Evolutionary conservation across 2,329 filamentous ascomycete species (phyloP), one percentile per base, ranked within the genome.

Genomic region (Microcyclosporella mali): DNA sequence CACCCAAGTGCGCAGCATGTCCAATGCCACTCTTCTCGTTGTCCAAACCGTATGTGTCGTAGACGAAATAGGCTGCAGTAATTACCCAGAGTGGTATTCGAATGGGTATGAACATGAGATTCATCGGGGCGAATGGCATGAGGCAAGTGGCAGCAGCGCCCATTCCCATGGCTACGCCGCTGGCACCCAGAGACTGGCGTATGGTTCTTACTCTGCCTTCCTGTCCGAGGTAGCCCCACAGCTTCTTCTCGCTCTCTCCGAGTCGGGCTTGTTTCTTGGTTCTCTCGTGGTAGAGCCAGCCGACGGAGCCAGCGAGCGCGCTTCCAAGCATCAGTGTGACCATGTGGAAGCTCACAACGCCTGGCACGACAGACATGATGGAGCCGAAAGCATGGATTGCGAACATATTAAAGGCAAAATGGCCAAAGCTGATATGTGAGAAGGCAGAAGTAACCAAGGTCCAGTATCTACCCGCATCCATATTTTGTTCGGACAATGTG

Each of bases 1-100:
- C 70, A 4, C 70, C 70, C 11, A 73, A 41, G 60, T 73, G 70
- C 6, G 68, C 70, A 14, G 63, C 58, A 58, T 73, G 70, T 3
- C 56, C 68, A 7, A 65, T 48, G n/a, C n/a, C n/a, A 4, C 37
- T 58, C 8, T 45, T 55, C 3, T 49, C 34, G 28, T 52, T 47
- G 39, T 65, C 58, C 28, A 72, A 30, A 45, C 60, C 62, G 46
- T 62, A 70, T 1, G 61, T 55, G 53, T 72, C 70, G 28, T 63
- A 56, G 0, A 57, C 53, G 1, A 63, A 61, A 48, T 66, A 71
- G 1, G 55, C 61, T 0, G 48, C 40, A 2, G 64, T 61, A 15
- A 66, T 25, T 0, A 54, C 50, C 60, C 62, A 70, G 17, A 72
- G 53, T 8, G 70, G 70, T 7, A 68, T 45, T 0, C 61, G 57